A percentile compares a stretch with the other conserved stretches of the same genome.
phyloP scores from a whole-genome alignment of 23 red algal species.

The Gracilaria domingensis region DNA sequence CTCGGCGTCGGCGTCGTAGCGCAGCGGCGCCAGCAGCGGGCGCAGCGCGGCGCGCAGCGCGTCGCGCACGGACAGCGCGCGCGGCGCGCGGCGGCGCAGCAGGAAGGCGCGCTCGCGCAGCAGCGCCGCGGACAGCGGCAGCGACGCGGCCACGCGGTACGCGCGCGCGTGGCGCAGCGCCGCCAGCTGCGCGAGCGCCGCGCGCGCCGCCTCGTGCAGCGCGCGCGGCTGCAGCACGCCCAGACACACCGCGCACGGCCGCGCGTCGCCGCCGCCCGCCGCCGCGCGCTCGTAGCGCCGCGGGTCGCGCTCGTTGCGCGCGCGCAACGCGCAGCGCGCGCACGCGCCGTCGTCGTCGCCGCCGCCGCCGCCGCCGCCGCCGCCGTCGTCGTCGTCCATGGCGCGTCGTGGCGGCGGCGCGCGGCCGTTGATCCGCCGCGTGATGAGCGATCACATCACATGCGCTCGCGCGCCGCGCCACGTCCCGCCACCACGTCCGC shows the following conservation, averaged over 20 bases:
- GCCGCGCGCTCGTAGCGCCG: background rate
- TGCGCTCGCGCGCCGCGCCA: too few species aligned
- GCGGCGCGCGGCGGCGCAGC: background rate
- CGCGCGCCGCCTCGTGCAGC: conserved; percentile 8
- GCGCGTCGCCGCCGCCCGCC: background rate
- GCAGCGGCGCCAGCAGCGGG: conserved; percentile 22
- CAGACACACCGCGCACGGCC: conserved; percentile 49
- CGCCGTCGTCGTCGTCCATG: background rate
- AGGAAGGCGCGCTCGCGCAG: conserved; percentile 15
- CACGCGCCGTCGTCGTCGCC: background rate
- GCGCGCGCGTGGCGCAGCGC: conserved; percentile 27
- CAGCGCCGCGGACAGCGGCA: conserved; percentile 44
- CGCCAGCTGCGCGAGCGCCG: conserved; percentile 7
- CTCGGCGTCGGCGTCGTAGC: conserved; percentile 42
- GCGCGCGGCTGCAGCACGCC: conserved; percentile 65
- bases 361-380: background rate
- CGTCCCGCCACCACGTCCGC: too few species aligned
- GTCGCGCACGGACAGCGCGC: background rate
- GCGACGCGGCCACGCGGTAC: conserved; percentile 21
- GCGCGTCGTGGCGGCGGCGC: too few species aligned
- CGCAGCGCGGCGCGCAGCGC: conserved; percentile 24
- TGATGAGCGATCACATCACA: too few species aligned
- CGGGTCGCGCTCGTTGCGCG: conserved; percentile 1
- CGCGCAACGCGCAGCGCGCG: conserved; percentile 20
- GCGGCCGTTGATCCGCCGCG: too few species aligned